Conservation (phyloP, 176 grass and related monocot genomes). For the barley (Hordeum vulgare) region DNA sequence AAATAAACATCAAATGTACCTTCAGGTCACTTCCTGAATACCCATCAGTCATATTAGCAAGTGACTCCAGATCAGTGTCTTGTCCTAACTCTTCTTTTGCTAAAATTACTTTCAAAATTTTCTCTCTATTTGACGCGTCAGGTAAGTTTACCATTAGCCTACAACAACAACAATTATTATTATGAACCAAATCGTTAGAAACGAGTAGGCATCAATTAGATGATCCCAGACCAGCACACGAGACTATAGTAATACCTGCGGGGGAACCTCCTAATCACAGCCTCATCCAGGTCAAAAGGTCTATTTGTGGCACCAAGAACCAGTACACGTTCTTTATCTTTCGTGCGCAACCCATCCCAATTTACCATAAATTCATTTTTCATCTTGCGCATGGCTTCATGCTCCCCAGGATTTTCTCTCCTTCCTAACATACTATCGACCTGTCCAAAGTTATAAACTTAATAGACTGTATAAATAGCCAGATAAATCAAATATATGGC, state of each 20-base stretch:
- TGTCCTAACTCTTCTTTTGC: constrained; percentile 82
- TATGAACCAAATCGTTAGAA: constrained; percentile 12
- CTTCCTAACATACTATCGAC: constrained; percentile 99
- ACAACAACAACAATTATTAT: constrained; percentile 20
- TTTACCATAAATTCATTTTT: constrained; percentile 99
- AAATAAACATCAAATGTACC: constrained; percentile 46
- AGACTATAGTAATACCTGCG: constrained; percentile 56
- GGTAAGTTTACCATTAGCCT: constrained; percentile 99
- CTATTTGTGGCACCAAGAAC: constrained; percentile 98
- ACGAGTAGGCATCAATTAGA: background rate
- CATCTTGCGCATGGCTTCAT: constrained; percentile 99
- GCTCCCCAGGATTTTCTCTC: constrained; percentile 98
- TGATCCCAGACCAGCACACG: background rate
- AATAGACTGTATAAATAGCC: background rate
- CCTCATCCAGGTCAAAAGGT: constrained; percentile 99
- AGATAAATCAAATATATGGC: constrained; percentile 3
- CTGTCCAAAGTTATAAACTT: constrained; percentile 31
- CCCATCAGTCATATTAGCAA: constrained; percentile 96
- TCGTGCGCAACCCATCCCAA: constrained; percentile 95
- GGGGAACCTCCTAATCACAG: constrained; percentile 97
- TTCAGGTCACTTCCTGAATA: constrained; percentile 99
- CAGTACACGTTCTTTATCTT: constrained; percentile 94
- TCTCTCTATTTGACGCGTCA: constrained; percentile 87
- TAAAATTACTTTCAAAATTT: constrained; percentile 95
- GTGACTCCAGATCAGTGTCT: constrained; percentile 59